Conservation (phyloP, 192 early-diverging fungal genomes). For the Entomortierella beljakovae region DNA sequence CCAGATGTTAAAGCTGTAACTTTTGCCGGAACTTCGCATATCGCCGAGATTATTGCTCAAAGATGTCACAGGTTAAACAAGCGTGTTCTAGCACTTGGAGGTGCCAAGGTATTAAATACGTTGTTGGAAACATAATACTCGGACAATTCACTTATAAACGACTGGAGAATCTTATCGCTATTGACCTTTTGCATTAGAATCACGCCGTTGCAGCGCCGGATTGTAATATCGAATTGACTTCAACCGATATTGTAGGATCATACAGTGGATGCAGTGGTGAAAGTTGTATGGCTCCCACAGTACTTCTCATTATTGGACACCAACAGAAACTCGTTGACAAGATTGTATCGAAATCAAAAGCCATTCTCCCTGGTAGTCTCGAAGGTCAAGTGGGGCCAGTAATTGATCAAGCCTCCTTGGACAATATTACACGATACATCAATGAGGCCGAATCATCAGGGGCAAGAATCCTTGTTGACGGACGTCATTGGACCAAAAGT, state of each 20-base stretch:
- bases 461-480: constrained; percentile 79
- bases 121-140: too few relatives aligned
- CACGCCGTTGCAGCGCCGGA: constrained; percentile 86
- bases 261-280: constrained; percentile 84
- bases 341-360: constrained; percentile 69
- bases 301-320: constrained; percentile 76
- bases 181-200: constrained; percentile 55
- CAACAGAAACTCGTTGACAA: constrained; percentile 71
- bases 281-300: constrained; percentile 83
- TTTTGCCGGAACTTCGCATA: constrained; percentile 83
- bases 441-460: constrained; percentile 61
- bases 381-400: constrained; percentile 77
- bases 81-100: constrained; percentile 79
- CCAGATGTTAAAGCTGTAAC: constrained; percentile 73
- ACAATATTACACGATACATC: constrained; percentile 75
- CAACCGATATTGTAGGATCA: constrained; percentile 81
- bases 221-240: constrained; percentile 81
- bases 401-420: constrained; percentile 72
- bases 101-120: constrained; percentile 60
- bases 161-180: not conserved
- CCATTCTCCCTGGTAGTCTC: constrained; percentile 65
- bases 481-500: constrained; percentile 58
- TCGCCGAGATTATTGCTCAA: constrained; percentile 70
- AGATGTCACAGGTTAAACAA: constrained; percentile 67
- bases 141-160: too few relatives aligned